phyloP scores from a whole-genome alignment of 495 filamentous ascomycete species.

The Trypethelium eluteriae region DNA sequence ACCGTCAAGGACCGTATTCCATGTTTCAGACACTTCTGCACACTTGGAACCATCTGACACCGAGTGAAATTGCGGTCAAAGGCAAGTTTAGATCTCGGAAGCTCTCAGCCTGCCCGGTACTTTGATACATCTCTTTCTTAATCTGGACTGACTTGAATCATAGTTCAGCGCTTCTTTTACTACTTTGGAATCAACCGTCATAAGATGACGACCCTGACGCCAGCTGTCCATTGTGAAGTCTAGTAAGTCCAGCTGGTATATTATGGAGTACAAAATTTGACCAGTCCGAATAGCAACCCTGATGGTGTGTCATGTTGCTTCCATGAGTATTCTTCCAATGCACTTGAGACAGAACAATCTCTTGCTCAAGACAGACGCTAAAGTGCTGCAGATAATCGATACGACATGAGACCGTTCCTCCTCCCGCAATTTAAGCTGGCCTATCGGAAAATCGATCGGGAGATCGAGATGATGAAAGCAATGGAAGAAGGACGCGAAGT shows the following conservation, averaged over 20 bases:
- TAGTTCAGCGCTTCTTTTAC: slow-evolving; percentile 62
- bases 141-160: slow-evolving; percentile 40
- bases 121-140: not conserved
- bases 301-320: not conserved
- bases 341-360: not conserved
- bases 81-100: not conserved
- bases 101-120: not conserved
- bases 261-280: not conserved
- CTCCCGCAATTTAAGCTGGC: slow-evolving; percentile 34
- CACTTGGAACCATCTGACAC: slow-evolving; percentile 48
- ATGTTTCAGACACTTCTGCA: slow-evolving; percentile 65
- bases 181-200: slow-evolving; percentile 48
- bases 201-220: slow-evolving; percentile 41
- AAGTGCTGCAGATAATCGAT: slow-evolving; percentile 60
- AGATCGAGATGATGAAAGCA: slow-evolving; percentile 21
- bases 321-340: not conserved
- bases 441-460: slow-evolving; percentile 31
- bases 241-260: slow-evolving; percentile 20
- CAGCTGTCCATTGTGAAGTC: slow-evolving; percentile 30
- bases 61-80: slow-evolving; percentile 30
- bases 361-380: not conserved
- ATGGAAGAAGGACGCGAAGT: slow-evolving; percentile 10
- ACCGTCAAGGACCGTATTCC: slow-evolving; percentile 65
- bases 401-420: slow-evolving; percentile 45
- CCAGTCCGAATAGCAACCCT: not conserved